These are phyloP conservation scores for Ustilago hordei DNA, from an alignment of 1,284 basidiomycete genomes.

Conservation along the genomic window DNA sequence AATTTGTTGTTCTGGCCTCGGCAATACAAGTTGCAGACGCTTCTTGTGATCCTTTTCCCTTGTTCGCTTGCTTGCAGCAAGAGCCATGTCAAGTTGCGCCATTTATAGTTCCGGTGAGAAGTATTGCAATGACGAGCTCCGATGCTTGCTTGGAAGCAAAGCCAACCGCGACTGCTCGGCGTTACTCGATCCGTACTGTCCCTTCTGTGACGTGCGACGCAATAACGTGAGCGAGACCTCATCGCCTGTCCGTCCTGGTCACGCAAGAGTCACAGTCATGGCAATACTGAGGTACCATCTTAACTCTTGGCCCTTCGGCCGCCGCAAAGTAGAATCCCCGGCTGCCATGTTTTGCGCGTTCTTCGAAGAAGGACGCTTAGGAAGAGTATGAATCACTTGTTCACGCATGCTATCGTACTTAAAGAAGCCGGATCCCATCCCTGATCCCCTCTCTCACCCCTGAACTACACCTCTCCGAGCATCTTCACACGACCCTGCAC, in stretches of 20 bases:
- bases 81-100: slow-evolving; percentile 34
- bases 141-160: background rate
- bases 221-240: background rate
- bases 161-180: slow-evolving; percentile 12
- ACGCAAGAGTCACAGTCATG: slow-evolving; percentile 34
- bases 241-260: slow-evolving; percentile 26
- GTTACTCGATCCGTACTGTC: slow-evolving; percentile 10
- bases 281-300: slow-evolving; percentile 1
- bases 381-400: background rate
- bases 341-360: background rate
- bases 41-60: background rate
- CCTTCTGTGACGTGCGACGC: background rate
- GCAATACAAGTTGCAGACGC: background rate
- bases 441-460: background rate
- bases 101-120: slow-evolving; percentile 3
- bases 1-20: background rate
- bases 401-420: background rate
- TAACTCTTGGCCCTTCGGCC: background rate
- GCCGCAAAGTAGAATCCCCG: background rate
- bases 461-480: background rate
- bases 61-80: background rate
- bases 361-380: background rate
- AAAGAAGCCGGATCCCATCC: background rate
- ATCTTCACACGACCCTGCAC: background rate
- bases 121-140: slow-evolving; percentile 12